phyloP scores from a whole-genome alignment of 805 yeast genomes.

The Wickerhamomyces bovis region DNA sequence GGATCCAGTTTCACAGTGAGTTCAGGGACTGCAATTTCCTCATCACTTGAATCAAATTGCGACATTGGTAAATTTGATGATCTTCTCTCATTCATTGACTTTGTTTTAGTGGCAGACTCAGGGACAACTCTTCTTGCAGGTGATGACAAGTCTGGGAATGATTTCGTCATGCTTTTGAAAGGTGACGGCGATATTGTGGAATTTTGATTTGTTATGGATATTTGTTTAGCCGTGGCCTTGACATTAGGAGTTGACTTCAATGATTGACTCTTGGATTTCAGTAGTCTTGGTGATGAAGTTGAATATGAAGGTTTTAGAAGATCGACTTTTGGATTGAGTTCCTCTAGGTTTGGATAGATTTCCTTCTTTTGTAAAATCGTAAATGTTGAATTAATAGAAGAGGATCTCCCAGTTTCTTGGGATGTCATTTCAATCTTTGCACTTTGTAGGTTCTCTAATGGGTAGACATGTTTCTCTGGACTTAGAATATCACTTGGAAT shows the following conservation, averaged over 20 bases:
- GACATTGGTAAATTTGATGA: slow-evolving; percentile 4
- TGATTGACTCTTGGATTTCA: not conserved
- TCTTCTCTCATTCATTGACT: not conserved
- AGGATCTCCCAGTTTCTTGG: not conserved
- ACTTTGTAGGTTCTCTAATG: slow-evolving; percentile 12
- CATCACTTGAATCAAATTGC: slow-evolving; percentile 21
- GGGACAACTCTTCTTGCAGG: slow-evolving; percentile 2
- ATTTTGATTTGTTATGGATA: not conserved
- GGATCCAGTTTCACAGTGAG: slow-evolving; percentile 13
- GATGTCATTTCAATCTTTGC: not conserved
- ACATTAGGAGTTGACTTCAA: not conserved
- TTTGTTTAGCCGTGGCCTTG: not conserved
- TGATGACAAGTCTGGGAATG: not conserved
- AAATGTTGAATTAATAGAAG: not conserved
- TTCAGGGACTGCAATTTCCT: slow-evolving; percentile 20
- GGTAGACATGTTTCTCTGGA: slow-evolving; percentile 22
- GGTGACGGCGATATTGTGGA: not conserved
- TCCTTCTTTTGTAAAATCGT: slow-evolving; percentile 5
- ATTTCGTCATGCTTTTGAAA: not conserved
- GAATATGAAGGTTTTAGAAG: not conserved
- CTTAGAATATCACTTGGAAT: slow-evolving; percentile 21
- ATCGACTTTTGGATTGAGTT: not conserved
- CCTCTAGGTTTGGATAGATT: slow-evolving; percentile 1
- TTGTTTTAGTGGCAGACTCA: not conserved
- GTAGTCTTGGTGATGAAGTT: not conserved